Percentiles rank a stretch among this genome's conserved stretches.
phyloP scores from a whole-genome alignment of 2,329 filamentous ascomycete genomes.

The Phialocephala subalpina region DNA sequence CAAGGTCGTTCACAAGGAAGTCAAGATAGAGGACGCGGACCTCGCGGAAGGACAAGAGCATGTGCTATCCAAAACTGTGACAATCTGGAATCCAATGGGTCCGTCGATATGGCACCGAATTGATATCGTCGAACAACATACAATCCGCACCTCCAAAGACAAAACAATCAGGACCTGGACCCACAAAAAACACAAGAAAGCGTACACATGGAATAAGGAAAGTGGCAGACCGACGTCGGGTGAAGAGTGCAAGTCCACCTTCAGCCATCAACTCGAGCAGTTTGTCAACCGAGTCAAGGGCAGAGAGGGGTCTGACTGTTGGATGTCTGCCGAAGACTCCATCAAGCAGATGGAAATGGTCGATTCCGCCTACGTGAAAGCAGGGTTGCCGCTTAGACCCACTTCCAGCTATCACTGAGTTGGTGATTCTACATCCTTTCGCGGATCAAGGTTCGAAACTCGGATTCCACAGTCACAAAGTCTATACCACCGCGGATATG shows the following conservation, averaged over 20 bases:
- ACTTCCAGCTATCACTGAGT: constrained; percentile 26
- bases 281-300: constrained; percentile 56
- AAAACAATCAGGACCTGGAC: constrained; percentile 34
- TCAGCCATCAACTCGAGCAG: constrained; percentile 55
- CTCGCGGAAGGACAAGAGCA: constrained; percentile 38
- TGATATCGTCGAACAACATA: constrained; percentile 31
- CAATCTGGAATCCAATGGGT: constrained; percentile 31
- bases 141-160: constrained; percentile 21
- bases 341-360: constrained; percentile 55
- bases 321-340: constrained; percentile 52
- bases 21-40: constrained; percentile 57
- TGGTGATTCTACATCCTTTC: background rate
- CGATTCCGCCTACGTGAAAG: constrained; percentile 55
- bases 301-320: constrained; percentile 46
- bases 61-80: constrained; percentile 30
- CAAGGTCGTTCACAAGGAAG: constrained; percentile 54
- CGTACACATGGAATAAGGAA: constrained; percentile 33
- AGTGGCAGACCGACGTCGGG: constrained; percentile 25
- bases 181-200: constrained; percentile 30
- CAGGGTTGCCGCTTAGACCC: constrained; percentile 44
- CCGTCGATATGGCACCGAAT: constrained; percentile 36
- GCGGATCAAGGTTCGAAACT: constrained; percentile 7
- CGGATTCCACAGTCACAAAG: background rate
- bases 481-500: background rate
- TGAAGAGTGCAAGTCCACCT: constrained; percentile 52